Conservation (phyloP, 2,329 filamentous ascomycete genomes). For the Cladosporium velox region DNA sequence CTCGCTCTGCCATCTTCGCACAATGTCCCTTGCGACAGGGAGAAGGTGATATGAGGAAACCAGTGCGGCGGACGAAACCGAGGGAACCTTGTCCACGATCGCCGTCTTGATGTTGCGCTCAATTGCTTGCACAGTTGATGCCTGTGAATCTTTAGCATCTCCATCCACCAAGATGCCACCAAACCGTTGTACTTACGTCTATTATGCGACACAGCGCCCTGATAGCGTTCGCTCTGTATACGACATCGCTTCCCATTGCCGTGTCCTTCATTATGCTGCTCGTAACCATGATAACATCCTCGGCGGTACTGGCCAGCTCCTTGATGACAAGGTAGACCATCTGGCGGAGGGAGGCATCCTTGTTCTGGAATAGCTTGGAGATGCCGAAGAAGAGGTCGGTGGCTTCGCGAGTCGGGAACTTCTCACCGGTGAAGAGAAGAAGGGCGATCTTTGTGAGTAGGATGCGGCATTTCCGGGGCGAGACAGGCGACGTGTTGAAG, state of each 20-base stretch:
- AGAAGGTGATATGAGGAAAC: slow-evolving; percentile 98
- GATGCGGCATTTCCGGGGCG: slow-evolving; percentile 94
- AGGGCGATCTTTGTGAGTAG: slow-evolving; percentile 96
- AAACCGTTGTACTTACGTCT: slow-evolving; percentile 64
- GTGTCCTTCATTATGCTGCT: slow-evolving; percentile 99
- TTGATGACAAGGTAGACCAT: slow-evolving; percentile 99
- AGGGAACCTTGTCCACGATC: slow-evolving; percentile 98
- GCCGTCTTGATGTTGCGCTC: slow-evolving; percentile 98
- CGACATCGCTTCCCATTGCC: slow-evolving; percentile 87
- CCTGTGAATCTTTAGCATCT: slow-evolving; percentile 53
- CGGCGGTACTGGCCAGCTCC: slow-evolving; percentile 90
- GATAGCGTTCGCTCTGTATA: slow-evolving; percentile 95
- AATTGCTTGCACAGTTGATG: slow-evolving; percentile 93
- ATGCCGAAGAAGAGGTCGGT: slow-evolving; percentile 98
- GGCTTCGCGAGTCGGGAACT: slow-evolving; percentile 94
- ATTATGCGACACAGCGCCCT: slow-evolving; percentile 94
- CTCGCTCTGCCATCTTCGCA: slow-evolving; percentile 97
- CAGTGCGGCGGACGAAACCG: slow-evolving; percentile 91
- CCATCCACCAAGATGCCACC: neutral
- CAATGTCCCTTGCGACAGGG: slow-evolving; percentile 91
- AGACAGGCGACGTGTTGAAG: slow-evolving; percentile 97
- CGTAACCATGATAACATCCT: slow-evolving; percentile 99
- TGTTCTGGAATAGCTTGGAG: slow-evolving; percentile 99
- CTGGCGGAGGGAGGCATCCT: slow-evolving; percentile 94
- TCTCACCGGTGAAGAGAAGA: slow-evolving; percentile 94